Conservation (phyloP, 345 rosid genomes). For the Corymbia maculata region DNA sequence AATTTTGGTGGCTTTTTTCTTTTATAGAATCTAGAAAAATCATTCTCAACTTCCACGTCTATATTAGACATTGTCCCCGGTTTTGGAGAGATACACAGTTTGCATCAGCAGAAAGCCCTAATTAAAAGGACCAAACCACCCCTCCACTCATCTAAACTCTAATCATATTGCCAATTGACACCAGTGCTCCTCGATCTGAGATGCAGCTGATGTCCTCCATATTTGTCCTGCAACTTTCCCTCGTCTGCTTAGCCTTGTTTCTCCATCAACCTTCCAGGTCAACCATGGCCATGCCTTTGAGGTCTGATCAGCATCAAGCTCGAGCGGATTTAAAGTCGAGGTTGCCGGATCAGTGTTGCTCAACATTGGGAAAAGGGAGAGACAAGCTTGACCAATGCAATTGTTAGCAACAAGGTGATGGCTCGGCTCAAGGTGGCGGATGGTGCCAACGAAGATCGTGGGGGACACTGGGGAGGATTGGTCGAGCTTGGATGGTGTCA, state of each 20-base stretch:
- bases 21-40: background rate
- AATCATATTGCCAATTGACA: background rate
- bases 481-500: too few relatives aligned
- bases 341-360: accelerated
- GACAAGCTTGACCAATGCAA: too few relatives aligned
- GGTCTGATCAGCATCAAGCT: background rate
- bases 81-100: background rate
- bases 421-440: too few relatives aligned
- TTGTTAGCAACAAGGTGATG: too few relatives aligned
- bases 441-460: accelerated
- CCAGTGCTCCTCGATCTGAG: background rate
- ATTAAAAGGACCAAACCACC: background rate
- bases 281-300: background rate
- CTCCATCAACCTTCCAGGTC: background rate
- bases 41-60: background rate
- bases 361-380: too few relatives aligned
- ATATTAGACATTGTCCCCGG: accelerated
- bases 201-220: background rate
- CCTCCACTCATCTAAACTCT: background rate
- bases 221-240: background rate
- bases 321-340: background rate
- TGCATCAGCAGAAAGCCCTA: background rate
- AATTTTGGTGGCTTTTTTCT: too few relatives aligned
- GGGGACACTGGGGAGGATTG: accelerated
- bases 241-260: background rate